Percentiles rank a stretch among this genome's conserved stretches.
phyloP scores from a whole-genome alignment of 75 land plant species.

The Picea glauca region DNA sequence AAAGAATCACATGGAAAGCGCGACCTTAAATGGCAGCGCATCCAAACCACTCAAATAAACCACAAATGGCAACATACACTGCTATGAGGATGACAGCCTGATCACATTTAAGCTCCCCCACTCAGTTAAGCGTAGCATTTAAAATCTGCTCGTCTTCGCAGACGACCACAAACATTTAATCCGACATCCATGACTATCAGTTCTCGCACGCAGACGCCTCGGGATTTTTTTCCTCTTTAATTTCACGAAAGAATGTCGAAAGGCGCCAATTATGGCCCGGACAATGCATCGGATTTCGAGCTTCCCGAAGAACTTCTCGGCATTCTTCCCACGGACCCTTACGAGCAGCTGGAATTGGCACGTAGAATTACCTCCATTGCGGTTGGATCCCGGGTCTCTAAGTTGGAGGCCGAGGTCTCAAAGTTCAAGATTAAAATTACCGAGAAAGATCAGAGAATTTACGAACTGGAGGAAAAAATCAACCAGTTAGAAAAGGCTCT shows the following conservation, averaged over 20 bases:
- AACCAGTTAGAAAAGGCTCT: constrained; percentile 45
- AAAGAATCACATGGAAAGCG: too few relatives aligned
- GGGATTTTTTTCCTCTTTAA: too few relatives aligned
- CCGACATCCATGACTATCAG: too few relatives aligned
- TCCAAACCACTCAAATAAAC: too few relatives aligned
- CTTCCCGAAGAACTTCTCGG: constrained; percentile 62
- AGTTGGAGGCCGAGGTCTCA: constrained; percentile 65
- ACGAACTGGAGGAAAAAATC: constrained; percentile 50
- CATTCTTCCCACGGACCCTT: constrained; percentile 84
- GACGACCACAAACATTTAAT: too few relatives aligned
- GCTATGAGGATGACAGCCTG: too few relatives aligned
- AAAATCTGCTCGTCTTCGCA: too few relatives aligned
- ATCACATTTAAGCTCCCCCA: too few relatives aligned
- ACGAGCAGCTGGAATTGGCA: constrained; percentile 95
- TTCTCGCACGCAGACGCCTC: too few relatives aligned
- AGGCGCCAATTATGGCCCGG: background rate
- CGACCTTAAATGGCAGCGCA: too few relatives aligned
- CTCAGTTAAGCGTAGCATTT: too few relatives aligned
- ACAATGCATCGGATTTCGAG: constrained; percentile 38
- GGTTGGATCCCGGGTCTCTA: constrained; percentile 62
- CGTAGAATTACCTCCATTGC: constrained; percentile 94
- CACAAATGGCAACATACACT: too few relatives aligned
- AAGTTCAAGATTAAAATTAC: constrained; percentile 42
- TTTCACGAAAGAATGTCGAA: background rate
- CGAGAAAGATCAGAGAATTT: constrained; percentile 58